Evolutionary conservation across 106 monocot species (phyloP), one percentile per base, ranked within the genome.

Genomic region (Apostasia ramifera): DNA sequence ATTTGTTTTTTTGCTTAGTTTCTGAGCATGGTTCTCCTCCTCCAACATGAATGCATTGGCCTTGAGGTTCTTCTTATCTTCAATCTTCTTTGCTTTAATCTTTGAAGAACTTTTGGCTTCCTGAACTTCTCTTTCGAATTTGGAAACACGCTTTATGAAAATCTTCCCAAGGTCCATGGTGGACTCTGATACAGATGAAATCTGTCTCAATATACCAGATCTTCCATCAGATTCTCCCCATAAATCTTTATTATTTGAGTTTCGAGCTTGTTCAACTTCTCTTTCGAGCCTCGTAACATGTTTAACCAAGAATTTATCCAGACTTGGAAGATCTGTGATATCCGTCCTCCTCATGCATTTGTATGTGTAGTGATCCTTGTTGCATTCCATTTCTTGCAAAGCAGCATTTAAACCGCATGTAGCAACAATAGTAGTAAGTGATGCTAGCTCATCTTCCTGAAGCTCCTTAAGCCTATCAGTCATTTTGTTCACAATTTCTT

Each of bases 351-450:
- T 83, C 60, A 46, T 71, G 26, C 26, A 26, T 39, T 47, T 51
- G 11, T 61, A 53, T 42, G 61, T 62, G 61, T 71, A 73, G 1
- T 70, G 40, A 58, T 73, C 62, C 81, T 82, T 80, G 40, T 68
- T 52, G 40, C 39, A 15, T 55, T 89, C 85, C 39, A 75, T 75
- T 71, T 90, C 71, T 55, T 57, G 57, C 57, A 95, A 86, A 72
- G 83, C 89, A 53, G 86, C 88, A 82, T 86, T 92, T 64, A 97
- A 69, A 42, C 95, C 92, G 79, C 84, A 73, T 10, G 91, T 92
- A 13, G 95, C 95, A 61, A 92, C 95, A 65, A 92, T 87, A 57
- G 75, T 79, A 10, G 86, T 84, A 66, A 97, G 81, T 72, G 95
- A 91, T 50, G 84, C 63, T 61, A 92, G 81, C 69, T 89, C 84